These are phyloP conservation scores for Crithidia sp. DNA, from an alignment of 208 protist species.

Conservation along the genomic window DNA sequence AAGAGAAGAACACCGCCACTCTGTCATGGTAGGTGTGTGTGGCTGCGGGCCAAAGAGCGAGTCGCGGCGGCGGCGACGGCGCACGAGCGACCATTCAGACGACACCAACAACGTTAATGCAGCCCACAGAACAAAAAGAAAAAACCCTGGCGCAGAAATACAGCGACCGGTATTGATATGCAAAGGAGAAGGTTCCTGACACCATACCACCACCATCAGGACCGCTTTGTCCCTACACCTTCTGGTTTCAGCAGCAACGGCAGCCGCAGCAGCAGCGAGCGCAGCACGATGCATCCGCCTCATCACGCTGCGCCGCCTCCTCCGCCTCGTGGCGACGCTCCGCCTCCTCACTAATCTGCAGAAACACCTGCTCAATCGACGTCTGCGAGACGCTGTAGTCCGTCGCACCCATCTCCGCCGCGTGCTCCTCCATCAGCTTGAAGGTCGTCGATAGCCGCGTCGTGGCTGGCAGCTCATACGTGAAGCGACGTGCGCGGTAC, in stretches of 20 bases:
- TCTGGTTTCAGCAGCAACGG: constrained; percentile 7
- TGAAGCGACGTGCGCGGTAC: constrained; percentile 46
- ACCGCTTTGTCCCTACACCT: no score
- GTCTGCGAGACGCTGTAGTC: constrained; percentile 86
- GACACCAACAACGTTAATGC: no score
- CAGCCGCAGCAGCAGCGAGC: constrained; percentile 27
- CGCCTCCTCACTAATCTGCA: constrained; percentile 63
- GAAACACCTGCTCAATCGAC: constrained; percentile 83
- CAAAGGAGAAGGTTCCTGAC: no score
- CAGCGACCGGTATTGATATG: no score
- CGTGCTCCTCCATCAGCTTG: constrained; percentile 44
- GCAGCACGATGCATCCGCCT: constrained; percentile 6
- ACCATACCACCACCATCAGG: no score
- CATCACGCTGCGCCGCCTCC: constrained; percentile 26
- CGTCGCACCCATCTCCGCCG: constrained; percentile 30
- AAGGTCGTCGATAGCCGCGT: constrained; percentile 47
- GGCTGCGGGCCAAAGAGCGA: no score
- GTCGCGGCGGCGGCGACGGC: no score
- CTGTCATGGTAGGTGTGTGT: no score
- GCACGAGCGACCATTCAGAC: no score
- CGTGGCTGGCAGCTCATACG: constrained; percentile 43
- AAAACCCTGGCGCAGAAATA: no score
- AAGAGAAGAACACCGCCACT: no score
- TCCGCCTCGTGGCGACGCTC: constrained; percentile 36
- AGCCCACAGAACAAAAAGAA: no score